Evolutionary conservation across 2,329 filamentous ascomycete genomes (phyloP), one percentile per base, ranked within the genome.

Genomic region (Colletotrichum euphorbiae): DNA sequence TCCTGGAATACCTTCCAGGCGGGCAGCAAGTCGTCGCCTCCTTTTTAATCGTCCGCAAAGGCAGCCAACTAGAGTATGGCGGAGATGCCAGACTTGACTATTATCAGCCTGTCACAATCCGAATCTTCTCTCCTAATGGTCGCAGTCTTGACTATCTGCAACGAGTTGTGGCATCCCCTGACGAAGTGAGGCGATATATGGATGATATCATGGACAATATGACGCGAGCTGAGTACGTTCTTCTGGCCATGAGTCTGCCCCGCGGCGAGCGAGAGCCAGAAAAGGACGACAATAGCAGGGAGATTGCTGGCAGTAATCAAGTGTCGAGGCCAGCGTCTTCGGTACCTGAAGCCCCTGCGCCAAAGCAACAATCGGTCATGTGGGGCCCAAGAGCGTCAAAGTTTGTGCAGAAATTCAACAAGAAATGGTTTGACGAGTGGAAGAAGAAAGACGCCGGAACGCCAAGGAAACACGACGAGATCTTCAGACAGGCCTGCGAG

Each of bases 31-130:
- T 92, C 2, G 85, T 93, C 48, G 90, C 90, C 3, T 94, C 91
- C 1, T 96, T 95, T 74, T 81, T 96, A 11, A 89, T 94, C 67
- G 91, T 93, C 6, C 89, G 91, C 55, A 91, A 90, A 76, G 91
- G 90, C 33, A 90, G 89, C 72, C 83, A 82, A n/a, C 86, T 88
- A 2, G 89, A 91, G 72, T 88, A 89, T 66, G 84, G 86, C 63
- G 87, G 86, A n/a, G 87, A 91, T 70, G 87, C 87, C 1, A 80
- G 82, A 8, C 78, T 90, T 12, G 89, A 93, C 73, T 93, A 92
- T 78, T 95, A 93, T 75, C 91, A 94, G 72, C 92, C 92, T 2
- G 85, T 94, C 31, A 91, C 85, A 0, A 85, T 92, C 59, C 84
- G 88, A 17, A 77, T 92, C 24, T 84, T 84, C 64, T 82, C 87